Evolutionary conservation across 2,329 filamentous ascomycete species (phyloP).

Genomic region (Paraphaeosphaeria sporulosa): DNA sequence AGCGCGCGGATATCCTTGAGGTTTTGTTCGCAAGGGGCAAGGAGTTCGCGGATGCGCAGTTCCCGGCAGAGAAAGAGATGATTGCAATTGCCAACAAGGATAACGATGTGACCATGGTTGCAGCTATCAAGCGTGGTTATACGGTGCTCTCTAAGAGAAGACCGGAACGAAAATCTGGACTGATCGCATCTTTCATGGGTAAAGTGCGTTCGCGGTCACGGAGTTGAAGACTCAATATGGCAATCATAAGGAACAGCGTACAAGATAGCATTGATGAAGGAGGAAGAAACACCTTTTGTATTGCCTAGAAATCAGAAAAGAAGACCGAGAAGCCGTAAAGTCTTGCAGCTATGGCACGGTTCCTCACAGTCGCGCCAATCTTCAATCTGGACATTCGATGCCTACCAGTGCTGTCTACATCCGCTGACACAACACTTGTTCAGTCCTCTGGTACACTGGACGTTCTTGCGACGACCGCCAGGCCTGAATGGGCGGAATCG

Average conservation of each 20-base stretch:
- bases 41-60: conserved; percentile 7
- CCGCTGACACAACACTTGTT: no score
- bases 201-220: neutral
- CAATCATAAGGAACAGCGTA: neutral
- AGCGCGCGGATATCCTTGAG: conserved; percentile 13
- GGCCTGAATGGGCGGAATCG: no score
- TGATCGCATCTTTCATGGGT: neutral
- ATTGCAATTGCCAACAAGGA: conserved; percentile 9
- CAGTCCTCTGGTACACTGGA: no score
- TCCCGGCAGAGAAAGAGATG: conserved; percentile 11
- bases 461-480: no score
- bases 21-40: conserved; percentile 12
- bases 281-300: no score
- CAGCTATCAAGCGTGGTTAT: neutral
- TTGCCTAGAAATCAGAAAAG: no score
- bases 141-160: neutral
- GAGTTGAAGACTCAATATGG: neutral
- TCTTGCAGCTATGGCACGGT: no score
- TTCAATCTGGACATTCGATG: no score
- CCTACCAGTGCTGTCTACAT: no score
- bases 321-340: no score
- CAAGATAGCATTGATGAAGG: no score
- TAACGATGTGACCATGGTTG: neutral
- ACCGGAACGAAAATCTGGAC: neutral
- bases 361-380: no score